Base-by-base conservation (phyloP, 805 yeast genomes). In the Saccharomycopsis vini region DNA sequence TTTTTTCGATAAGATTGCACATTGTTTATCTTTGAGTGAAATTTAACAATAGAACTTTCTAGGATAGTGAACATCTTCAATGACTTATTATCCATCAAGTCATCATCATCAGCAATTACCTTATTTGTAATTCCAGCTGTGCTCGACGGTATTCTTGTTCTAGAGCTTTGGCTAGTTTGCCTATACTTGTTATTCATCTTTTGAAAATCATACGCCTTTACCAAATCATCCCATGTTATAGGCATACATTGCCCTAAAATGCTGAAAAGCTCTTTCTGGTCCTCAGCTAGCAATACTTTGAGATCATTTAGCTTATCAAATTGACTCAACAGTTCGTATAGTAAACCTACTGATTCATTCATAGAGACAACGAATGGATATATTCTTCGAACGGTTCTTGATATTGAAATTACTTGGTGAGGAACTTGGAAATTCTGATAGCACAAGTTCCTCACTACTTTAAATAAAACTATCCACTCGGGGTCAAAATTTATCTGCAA, bases 391-490 rank as follows among this genome's bases (percentile, higher is more conserved):
- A 79, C 64, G 24, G 67, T 70, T 36, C 74, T 67, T 1, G 85
- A 67, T 22, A 64, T 67, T 2, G 71, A 54, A 12, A 63, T 49
- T 2, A 82, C 47, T 4, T 66, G 53, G 21, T 72, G 71, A 0
- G 95, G 90, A 0, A 86, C 60, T 6, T 70, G 72, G 53, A 68
- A 74, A 0, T 74, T 78, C 49, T 77, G 57, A 48, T 67, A 60
- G 4, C 63, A 56, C 24, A 83, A 55, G 39, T 71, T 69, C 33
- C 73, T 59, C 1, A 76, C 72, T 52, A 83, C 86, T 43, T 73
- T 69, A 58, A 71, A 69, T 7, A 75, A 54, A 1, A 62, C 52
- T 30, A 71, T 54, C 3, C 66, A 47, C 2, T 67, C 54, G 3
- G 60, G 60, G 50, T 79, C 76, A 55, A 80, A 76, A 47, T 79